Evolutionary conservation across 208 protist species (phyloP).

Genomic region (Angomonas desouzai): DNA sequence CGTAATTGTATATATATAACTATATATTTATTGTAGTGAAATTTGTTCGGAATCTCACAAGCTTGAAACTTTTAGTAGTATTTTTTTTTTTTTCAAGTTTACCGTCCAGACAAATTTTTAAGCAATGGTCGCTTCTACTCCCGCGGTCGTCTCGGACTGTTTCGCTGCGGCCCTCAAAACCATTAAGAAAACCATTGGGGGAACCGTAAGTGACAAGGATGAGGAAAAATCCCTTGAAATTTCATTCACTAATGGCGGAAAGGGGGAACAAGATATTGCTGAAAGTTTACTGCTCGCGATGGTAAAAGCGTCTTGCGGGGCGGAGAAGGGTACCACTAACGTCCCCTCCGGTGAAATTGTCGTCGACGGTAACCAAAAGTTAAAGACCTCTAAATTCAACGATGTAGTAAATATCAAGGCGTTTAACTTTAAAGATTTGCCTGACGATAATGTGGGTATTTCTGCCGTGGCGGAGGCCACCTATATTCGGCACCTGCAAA

Average conservation of each 20-base stretch:
- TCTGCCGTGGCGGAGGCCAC: constrained; percentile 74
- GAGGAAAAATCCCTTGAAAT: constrained; percentile 29
- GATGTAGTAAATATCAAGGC: constrained; percentile 42
- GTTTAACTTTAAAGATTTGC: constrained; percentile 76
- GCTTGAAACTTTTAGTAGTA: constrained; percentile 6
- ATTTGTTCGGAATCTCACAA: neutral
- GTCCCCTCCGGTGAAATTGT: constrained; percentile 49
- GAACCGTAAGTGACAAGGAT: constrained; percentile 22
- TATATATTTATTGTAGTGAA: neutral
- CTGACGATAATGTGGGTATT: constrained; percentile 45
- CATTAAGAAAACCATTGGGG: constrained; percentile 53
- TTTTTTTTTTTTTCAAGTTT: neutral
- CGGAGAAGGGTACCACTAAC: constrained; percentile 61
- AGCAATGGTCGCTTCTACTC: constrained; percentile 16
- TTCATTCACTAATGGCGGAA: constrained; percentile 27
- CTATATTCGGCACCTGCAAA: constrained; percentile 71
- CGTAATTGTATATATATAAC: neutral
- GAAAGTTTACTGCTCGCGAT: constrained; percentile 52
- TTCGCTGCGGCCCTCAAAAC: constrained; percentile 50
- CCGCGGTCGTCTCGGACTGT: constrained; percentile 48
- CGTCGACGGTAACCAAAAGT: constrained; percentile 41
- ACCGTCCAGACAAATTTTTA: too few relatives aligned
- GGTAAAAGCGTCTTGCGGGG: constrained; percentile 70
- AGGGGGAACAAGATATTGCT: constrained; percentile 37
- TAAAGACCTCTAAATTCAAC: constrained; percentile 40